Conservation (phyloP, 345 rosid genomes). For the Kernera saxatilis region DNA sequence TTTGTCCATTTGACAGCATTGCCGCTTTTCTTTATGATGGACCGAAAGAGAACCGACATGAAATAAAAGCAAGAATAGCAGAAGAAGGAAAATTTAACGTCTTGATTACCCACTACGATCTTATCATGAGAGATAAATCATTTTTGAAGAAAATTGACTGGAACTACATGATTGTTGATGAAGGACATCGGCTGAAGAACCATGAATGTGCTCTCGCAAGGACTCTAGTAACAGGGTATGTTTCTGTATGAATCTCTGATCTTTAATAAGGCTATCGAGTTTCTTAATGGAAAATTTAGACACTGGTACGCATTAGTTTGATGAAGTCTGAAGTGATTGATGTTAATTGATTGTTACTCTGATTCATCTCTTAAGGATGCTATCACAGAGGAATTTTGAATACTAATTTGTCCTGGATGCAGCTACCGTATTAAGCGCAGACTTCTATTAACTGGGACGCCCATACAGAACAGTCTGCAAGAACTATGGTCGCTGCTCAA, state of each 20-base stretch:
- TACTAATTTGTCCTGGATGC: conserved; percentile 38
- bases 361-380: background rate
- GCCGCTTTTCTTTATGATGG: conserved; percentile 89
- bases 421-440: conserved; percentile 89
- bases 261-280: no score
- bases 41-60: conserved; percentile 88
- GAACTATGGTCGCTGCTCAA: conserved; percentile 95
- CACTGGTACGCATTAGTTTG: no score
- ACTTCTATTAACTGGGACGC: conserved; percentile 91
- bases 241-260: background rate
- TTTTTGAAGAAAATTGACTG: conserved; percentile 82
- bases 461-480: conserved; percentile 93
- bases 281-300: no score
- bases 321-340: conserved; percentile 1
- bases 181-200: conserved; percentile 95
- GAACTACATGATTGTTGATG: conserved; percentile 94
- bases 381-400: background rate
- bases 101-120: conserved; percentile 87
- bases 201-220: conserved; percentile 81
- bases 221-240: conserved; percentile 77
- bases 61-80: conserved; percentile 58
- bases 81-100: conserved; percentile 62
- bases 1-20: conserved; percentile 50
- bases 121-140: conserved; percentile 90
- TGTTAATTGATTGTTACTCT: background rate